Conservation (phyloP, 225 moss, liverwort and hornwort genomes). For the Rhytidiadelphus loreus region DNA sequence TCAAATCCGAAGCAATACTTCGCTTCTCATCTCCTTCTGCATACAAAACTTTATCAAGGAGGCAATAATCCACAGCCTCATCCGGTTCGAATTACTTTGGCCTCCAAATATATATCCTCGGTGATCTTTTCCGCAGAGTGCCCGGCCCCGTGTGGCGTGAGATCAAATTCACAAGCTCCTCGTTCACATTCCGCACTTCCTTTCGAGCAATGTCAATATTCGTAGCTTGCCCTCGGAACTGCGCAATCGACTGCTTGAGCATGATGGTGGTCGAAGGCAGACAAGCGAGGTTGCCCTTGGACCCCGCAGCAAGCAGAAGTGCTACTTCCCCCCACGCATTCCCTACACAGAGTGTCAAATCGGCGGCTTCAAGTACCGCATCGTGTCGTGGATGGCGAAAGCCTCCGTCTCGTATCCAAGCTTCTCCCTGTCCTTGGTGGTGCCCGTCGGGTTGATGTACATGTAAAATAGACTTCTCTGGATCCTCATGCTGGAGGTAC, state of each 20-base stretch:
- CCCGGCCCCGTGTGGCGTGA: constrained; percentile 47
- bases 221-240: constrained; percentile 87
- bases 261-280: constrained; percentile 90
- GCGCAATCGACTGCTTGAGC: constrained; percentile 97
- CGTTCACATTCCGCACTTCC: constrained; percentile 90
- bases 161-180: constrained; percentile 49
- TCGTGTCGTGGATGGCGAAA: constrained; percentile 90
- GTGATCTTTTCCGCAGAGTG: constrained; percentile 64
- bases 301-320: constrained; percentile 71
- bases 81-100: constrained; percentile 78
- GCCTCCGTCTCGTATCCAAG: constrained; percentile 93
- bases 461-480: constrained; percentile 87
- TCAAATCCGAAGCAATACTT: constrained; percentile 67
- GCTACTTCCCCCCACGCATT: constrained; percentile 96
- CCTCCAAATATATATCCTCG: constrained; percentile 83
- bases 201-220: constrained; percentile 88
- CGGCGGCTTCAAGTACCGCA: constrained; percentile 85
- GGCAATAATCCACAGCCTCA: constrained; percentile 84
- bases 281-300: constrained; percentile 82
- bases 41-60: constrained; percentile 40
- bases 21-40: constrained; percentile 39
- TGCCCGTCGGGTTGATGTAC: constrained; percentile 95
- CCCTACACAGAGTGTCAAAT: constrained; percentile 75
- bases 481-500: constrained; percentile 84
- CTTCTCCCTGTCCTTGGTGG: constrained; percentile 93